Conservation (phyloP, 2,329 filamentous ascomycete genomes). For the Aspergillus neotritici region DNA sequence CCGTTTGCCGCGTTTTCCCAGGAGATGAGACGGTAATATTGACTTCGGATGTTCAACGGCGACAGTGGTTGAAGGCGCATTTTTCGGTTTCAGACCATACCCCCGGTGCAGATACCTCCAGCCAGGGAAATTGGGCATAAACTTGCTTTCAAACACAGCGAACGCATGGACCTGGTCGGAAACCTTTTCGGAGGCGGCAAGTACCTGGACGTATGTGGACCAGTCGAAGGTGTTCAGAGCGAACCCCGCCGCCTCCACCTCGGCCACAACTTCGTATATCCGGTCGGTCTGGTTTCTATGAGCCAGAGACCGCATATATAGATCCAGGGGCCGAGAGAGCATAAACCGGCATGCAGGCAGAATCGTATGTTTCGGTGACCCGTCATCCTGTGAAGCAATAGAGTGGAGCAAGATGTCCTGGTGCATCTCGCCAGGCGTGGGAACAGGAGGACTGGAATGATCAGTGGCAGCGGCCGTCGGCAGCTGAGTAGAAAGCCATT, state of each 20-base stretch:
- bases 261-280: slow-evolving; percentile 48
- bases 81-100: slow-evolving; percentile 24
- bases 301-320: slow-evolving; percentile 50
- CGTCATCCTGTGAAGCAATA: background rate
- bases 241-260: slow-evolving; percentile 64
- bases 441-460: slow-evolving; percentile 10
- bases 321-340: slow-evolving; percentile 44
- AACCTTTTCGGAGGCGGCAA: slow-evolving; percentile 56
- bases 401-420: slow-evolving; percentile 4
- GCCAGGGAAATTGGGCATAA: slow-evolving; percentile 74
- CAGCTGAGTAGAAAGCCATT: slow-evolving; percentile 12
- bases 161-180: slow-evolving; percentile 58
- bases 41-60: slow-evolving; percentile 25
- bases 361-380: slow-evolving; percentile 16
- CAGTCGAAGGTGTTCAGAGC: slow-evolving; percentile 68
- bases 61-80: slow-evolving; percentile 25
- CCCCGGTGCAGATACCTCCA: slow-evolving; percentile 51
- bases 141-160: slow-evolving; percentile 63
- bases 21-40: slow-evolving; percentile 18
- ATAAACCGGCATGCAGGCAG: slow-evolving; percentile 44
- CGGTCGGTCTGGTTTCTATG: slow-evolving; percentile 50
- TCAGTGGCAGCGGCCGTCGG: slow-evolving; percentile 3
- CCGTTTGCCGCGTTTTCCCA: slow-evolving; percentile 27
- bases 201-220: slow-evolving; percentile 68
- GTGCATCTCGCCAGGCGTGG: slow-evolving; percentile 1